A percentile compares a stretch with the other conserved stretches of the same genome.
Conservation (phyloP, 495 filamentous ascomycete genomes). For the Astrothelium subdiscretum region DNA sequence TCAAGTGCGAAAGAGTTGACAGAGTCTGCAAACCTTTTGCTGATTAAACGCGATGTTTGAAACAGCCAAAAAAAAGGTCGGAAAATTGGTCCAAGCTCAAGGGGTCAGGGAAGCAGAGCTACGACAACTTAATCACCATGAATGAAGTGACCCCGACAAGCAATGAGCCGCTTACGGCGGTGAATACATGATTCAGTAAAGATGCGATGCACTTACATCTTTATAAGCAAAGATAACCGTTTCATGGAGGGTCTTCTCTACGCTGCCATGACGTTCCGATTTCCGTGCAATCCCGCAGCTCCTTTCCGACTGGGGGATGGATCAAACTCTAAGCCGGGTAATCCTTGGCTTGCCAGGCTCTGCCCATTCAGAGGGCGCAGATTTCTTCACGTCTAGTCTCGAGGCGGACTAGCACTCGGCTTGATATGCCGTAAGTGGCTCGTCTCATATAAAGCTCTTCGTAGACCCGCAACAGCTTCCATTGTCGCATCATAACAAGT, state of each 20-base stretch:
- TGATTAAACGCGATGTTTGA: too few relatives aligned
- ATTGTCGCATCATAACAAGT: neutral
- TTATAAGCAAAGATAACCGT: neutral
- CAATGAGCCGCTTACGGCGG: too few relatives aligned
- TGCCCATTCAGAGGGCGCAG: neutral
- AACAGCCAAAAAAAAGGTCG: neutral
- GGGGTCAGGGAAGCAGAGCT: neutral
- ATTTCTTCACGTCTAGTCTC: neutral
- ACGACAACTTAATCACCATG: neutral
- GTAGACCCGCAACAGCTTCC: neutral
- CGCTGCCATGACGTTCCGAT: neutral
- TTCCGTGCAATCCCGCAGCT: neutral
- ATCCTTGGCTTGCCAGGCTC: neutral
- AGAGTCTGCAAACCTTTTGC: too few relatives aligned
- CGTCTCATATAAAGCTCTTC: constrained; percentile 1
- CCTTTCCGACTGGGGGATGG: neutral
- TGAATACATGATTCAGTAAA: too few relatives aligned
- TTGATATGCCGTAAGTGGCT: constrained; percentile 1
- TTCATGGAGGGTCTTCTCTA: neutral
- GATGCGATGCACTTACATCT: too few relatives aligned
- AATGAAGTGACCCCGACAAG: too few relatives aligned
- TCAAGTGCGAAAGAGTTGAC: too few relatives aligned
- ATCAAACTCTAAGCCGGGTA: neutral
- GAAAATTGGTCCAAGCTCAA: neutral
- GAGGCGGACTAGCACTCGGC: neutral